Base-by-base conservation (phyloP, 2,329 filamentous ascomycete species). In the Nannizziopsis arthrosporioides region DNA sequence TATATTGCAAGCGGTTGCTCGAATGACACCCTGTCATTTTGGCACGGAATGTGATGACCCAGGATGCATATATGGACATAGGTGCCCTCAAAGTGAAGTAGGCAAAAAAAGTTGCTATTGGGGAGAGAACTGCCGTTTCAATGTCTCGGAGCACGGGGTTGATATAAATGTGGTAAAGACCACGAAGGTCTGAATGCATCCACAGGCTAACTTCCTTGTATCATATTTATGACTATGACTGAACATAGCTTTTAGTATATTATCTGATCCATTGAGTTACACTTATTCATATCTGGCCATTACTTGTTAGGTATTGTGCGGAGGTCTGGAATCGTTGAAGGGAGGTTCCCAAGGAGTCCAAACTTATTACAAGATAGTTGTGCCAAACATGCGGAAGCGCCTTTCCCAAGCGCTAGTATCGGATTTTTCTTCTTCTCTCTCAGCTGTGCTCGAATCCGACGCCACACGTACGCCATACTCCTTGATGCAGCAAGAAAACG, bases 401-500 rank as follows among this genome's bases (percentile, higher is more conserved):
- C 78, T 73, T 58, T 81, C 67, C 80, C 81, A 86, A 27, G 73
- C 63, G 39, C 67, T 61, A 41, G 61, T 61, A 37, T 66, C 54
- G 55, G 74, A 10, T 9, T 5, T 30, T 51, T 43, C 52, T 70
- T 67, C 4, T 49, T 53, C 11, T 73, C 62, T 48, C 65, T 43
- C 37, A 27, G 41, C 18, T 9, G 10, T 8, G 15, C 41, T 50
- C 12, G 31, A 53, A 64, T 61, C 14, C 49, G 51, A 47, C 61
- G 19, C n/a, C 6, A 43, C 63, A 30, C 34, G 70, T 40, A 84
- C 67, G 5, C 83, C 84, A 55, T 84, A 88, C 61, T 88, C 81
- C 53, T 73, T 73, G 52, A 89, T 73, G 56, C 82, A 85, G 61
- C 84, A 88, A 1, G 70, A 65, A 57, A 88, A 87, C 0, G 82